Base-by-base conservation (phyloP, 1,139 yeast genomes). In the Scheffersomyces titani region DNA sequence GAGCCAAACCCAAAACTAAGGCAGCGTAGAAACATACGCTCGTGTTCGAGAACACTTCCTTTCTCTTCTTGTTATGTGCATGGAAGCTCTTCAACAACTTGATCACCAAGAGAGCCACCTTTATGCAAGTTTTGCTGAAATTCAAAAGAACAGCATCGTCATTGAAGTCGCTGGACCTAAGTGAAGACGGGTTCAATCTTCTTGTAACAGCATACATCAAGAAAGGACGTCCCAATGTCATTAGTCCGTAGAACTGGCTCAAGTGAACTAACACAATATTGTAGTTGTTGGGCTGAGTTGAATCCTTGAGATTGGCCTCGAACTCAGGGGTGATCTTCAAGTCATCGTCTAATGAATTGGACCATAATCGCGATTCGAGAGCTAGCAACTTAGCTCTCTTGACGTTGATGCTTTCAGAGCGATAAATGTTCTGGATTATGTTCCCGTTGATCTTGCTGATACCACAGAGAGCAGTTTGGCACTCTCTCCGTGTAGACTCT, bases 201-300 rank as follows among this genome's bases (percentile, higher is more conserved):
- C 49, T 46, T n/a, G 49, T n/a, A 13, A 46, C 49, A 46, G 49
- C 49, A 46, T 74, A 76, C 64, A 79, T 73, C 63, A 79, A 78
- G 59, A 81, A 80, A 7, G 86, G 85, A 24, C 84, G 70, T 40
- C 82, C 70, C 20, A 82, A 65, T 24, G 81, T 63, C 61, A 80
- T 71, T 22, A 80, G 73, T 1, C 80, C 77, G 63, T 73, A 72
- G 46, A 81, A 65, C 56, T 80, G 77, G 11, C 74, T 68, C 22
- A 80, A 66, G 64, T 81, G 82, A 3, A 77, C 66, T n/a, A 75
- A 66, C 19, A 77, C 65, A 2, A 71, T 61, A 47, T 67, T 59
- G 52, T 63, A 70, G 52, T 69, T 68, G 46, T 67, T 46, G n/a
- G 49, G 24, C 6, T 22, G 49, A 7, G 20, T 22, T 19, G 49